Percentiles rank a stretch among this genome's conserved stretches.
phyloP scores from a whole-genome alignment of 148 eudicot species.

The Rhododendron griersonianum region DNA sequence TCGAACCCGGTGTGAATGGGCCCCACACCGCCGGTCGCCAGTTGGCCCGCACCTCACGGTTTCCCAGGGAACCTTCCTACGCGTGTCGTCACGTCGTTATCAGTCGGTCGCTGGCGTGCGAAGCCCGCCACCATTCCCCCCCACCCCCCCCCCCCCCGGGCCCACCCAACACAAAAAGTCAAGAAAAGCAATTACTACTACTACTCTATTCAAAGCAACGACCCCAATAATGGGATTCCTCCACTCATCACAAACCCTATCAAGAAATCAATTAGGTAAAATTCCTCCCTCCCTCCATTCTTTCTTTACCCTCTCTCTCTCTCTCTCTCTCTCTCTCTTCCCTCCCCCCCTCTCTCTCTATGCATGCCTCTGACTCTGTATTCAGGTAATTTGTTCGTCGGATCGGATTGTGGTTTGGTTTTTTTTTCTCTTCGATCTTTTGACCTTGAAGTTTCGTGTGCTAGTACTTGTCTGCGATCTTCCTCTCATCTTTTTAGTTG shows the following conservation, averaged over 20 bases:
- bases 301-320: background rate
- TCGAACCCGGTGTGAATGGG: background rate
- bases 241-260: slow-evolving; percentile 6
- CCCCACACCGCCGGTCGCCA: background rate
- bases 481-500: background rate
- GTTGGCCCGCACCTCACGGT: background rate
- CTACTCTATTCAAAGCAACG: too few relatives aligned
- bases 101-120: background rate
- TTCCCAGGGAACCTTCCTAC: background rate
- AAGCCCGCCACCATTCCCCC: background rate
- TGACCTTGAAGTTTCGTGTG: background rate
- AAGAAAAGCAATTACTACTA: background rate
- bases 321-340: background rate
- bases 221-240: background rate
- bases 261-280: too few relatives aligned
- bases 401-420: background rate
- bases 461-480: background rate
- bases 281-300: background rate
- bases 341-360: background rate
- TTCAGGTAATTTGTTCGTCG: slow-evolving; percentile 4
- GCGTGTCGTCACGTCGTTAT: background rate
- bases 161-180: background rate
- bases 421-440: background rate
- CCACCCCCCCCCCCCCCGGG: background rate
- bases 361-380: background rate